Evolutionary conservation across 108 stramenopile species (phyloP).

Genomic region (Skeletonema marinoi): DNA sequence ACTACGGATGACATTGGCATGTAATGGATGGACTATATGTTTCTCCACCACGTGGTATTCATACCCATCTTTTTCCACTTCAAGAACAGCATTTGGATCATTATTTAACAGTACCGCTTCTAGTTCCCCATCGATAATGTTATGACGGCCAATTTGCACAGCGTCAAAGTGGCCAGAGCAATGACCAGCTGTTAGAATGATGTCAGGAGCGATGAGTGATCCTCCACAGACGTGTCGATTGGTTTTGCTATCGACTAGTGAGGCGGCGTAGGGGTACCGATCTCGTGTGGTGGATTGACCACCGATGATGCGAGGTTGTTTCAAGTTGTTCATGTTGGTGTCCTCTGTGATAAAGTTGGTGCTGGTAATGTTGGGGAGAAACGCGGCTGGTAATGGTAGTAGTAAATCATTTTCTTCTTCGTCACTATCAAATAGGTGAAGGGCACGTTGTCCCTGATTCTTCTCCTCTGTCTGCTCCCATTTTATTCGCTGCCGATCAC

Average conservation of each 20-base stretch:
- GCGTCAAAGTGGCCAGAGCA: slow-evolving; percentile 18
- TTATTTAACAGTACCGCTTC: not conserved
- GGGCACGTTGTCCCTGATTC: not conserved
- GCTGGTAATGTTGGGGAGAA: not conserved
- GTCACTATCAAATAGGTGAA: not conserved
- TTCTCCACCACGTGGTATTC: slow-evolving; percentile 31
- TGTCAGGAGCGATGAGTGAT: slow-evolving; percentile 3
- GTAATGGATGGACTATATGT: slow-evolving; percentile 28
- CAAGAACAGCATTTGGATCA: not conserved
- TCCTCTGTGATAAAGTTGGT: not conserved
- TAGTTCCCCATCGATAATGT: not conserved
- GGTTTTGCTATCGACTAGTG: not conserved
- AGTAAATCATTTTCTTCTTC: not conserved
- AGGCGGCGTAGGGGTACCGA: slow-evolving; percentile 6
- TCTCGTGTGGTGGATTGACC: not conserved
- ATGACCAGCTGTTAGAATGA: slow-evolving; percentile 3
- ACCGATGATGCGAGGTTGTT: slow-evolving; percentile 9
- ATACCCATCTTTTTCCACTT: slow-evolving; percentile 4
- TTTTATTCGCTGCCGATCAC: too few species aligned
- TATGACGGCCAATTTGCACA: slow-evolving; percentile 22
- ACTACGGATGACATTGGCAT: slow-evolving; percentile 29
- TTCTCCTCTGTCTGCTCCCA: too few species aligned
- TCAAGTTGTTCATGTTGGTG: not conserved
- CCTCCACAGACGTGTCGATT: slow-evolving; percentile 4
- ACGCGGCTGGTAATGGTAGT: not conserved